Evolutionary conservation across 1,284 basidiomycete genomes (phyloP).

Genomic region (Sphagnurus paluster): DNA sequence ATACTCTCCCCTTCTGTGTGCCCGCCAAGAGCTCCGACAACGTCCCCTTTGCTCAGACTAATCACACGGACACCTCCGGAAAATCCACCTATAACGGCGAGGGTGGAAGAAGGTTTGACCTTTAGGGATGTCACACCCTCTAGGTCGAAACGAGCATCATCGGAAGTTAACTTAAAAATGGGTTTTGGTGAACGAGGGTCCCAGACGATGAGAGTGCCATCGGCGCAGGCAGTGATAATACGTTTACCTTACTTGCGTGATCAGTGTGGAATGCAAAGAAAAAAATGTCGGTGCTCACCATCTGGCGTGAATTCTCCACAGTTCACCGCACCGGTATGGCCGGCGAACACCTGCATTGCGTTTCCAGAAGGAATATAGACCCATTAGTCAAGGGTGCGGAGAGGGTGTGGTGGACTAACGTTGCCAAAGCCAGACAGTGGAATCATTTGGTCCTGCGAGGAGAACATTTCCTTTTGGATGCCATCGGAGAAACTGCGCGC

Average conservation of each 20-base stretch:
- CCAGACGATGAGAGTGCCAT: constrained; percentile 89
- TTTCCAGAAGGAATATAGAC: constrained; percentile 70
- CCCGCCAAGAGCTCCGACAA: constrained; percentile 79
- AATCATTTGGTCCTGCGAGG: constrained; percentile 90
- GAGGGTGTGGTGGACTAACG: constrained; percentile 49
- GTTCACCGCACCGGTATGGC: constrained; percentile 84
- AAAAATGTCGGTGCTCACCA: constrained; percentile 45
- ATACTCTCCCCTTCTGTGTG: constrained; percentile 90
- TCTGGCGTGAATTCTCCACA: constrained; percentile 93
- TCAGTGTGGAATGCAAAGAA: neutral
- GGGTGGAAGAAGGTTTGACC: constrained; percentile 80
- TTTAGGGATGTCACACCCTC: constrained; percentile 86
- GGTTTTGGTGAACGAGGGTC: constrained; percentile 83
- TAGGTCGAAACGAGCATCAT: constrained; percentile 76
- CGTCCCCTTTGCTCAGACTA: constrained; percentile 83
- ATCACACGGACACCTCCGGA: constrained; percentile 84
- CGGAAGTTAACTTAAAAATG: constrained; percentile 75
- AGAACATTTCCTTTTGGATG: constrained; percentile 93
- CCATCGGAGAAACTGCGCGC: constrained; percentile 89
- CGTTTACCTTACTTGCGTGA: constrained; percentile 63
- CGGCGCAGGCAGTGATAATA: constrained; percentile 85
- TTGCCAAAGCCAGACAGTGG: constrained; percentile 98
- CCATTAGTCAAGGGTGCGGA: constrained; percentile 2
- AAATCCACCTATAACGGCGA: constrained; percentile 88
- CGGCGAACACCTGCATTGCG: constrained; percentile 94